Conservation (phyloP, 1,284 basidiomycete species). For the Heterobasidion parviporum region DNA sequence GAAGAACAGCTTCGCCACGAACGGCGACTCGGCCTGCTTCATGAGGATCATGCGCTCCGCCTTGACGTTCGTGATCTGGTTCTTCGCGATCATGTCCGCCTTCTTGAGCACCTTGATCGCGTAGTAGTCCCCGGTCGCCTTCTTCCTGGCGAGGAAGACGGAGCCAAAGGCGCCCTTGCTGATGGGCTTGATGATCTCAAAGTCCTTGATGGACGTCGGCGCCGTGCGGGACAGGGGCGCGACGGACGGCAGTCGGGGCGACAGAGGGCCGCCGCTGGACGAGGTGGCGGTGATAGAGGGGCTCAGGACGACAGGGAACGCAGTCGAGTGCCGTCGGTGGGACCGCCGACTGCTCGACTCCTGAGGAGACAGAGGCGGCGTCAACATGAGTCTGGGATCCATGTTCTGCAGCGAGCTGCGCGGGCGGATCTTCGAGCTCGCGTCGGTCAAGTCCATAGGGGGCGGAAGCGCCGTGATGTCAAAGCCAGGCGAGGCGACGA, state of each 20-base stretch:
- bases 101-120: slow-evolving; percentile 99
- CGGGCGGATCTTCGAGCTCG: slow-evolving; percentile 28
- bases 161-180: slow-evolving; percentile 98
- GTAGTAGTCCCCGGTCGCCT: slow-evolving; percentile 95
- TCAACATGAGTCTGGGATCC: slow-evolving; percentile 35
- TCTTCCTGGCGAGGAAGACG: slow-evolving; percentile 97
- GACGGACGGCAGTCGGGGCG: slow-evolving; percentile 17
- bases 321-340: slow-evolving; percentile 65
- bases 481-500: slow-evolving; percentile 55
- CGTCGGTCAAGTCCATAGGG: slow-evolving; percentile 55
- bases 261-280: slow-evolving; percentile 33
- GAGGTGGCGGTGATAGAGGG: background rate
- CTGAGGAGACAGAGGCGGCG: slow-evolving; percentile 69
- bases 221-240: slow-evolving; percentile 80
- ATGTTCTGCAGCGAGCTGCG: slow-evolving; percentile 59
- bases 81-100: slow-evolving; percentile 99
- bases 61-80: slow-evolving; percentile 99
- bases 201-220: slow-evolving; percentile 95
- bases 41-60: slow-evolving; percentile 99
- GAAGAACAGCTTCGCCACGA: slow-evolving; percentile 97
- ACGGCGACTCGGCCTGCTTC: slow-evolving; percentile 99
- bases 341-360: slow-evolving; percentile 44
- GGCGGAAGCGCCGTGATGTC: slow-evolving; percentile 42
- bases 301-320: slow-evolving; percentile 49
- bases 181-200: slow-evolving; percentile 99